phyloP scores from a whole-genome alignment of 768 basidiomycete genomes.

The Crepidotus variabilis region DNA sequence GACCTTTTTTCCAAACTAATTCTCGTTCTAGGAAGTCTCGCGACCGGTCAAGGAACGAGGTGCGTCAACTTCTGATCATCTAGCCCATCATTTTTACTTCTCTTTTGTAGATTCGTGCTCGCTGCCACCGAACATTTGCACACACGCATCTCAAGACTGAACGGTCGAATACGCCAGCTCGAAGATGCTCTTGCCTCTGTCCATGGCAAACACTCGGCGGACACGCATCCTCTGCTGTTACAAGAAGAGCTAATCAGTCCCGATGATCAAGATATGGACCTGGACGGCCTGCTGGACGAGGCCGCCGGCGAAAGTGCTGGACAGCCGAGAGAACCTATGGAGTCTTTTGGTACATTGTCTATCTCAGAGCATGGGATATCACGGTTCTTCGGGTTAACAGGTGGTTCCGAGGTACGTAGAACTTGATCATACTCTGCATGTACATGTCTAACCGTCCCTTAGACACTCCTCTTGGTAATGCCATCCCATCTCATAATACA shows the following conservation, averaged over 20 bases:
- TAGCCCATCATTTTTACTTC: not conserved
- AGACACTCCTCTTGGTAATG: constrained; percentile 24
- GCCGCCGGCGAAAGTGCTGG: not conserved
- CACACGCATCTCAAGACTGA: constrained; percentile 48
- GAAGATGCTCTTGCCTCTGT: constrained; percentile 57
- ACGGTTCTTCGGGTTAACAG: constrained; percentile 65
- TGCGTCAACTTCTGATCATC: constrained; percentile 16
- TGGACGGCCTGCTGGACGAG: constrained; percentile 21
- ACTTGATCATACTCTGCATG: constrained; percentile 1
- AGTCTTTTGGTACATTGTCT: constrained; percentile 57
- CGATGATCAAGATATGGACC: constrained; percentile 25
- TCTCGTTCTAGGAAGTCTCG: constrained; percentile 50
- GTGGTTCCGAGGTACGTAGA: constrained; percentile 58
- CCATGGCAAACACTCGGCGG: constrained; percentile 46
- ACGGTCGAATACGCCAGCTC: constrained; percentile 50
- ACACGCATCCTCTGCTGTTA: constrained; percentile 60
- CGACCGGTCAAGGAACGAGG: constrained; percentile 79
- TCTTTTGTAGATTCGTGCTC: constrained; percentile 36
- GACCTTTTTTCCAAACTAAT: not conserved
- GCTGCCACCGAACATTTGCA: constrained; percentile 68
- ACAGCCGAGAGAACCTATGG: constrained; percentile 38
- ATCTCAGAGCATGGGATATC: constrained; percentile 58
- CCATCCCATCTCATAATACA: constrained; percentile 1
- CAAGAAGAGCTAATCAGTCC: constrained; percentile 44
- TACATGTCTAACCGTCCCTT: not conserved